Percentiles rank a stretch among this genome's conserved stretches.
These are phyloP conservation scores for Pisolithus sp. DNA, from an alignment of 768 basidiomycete species.

Conservation along the genomic window DNA sequence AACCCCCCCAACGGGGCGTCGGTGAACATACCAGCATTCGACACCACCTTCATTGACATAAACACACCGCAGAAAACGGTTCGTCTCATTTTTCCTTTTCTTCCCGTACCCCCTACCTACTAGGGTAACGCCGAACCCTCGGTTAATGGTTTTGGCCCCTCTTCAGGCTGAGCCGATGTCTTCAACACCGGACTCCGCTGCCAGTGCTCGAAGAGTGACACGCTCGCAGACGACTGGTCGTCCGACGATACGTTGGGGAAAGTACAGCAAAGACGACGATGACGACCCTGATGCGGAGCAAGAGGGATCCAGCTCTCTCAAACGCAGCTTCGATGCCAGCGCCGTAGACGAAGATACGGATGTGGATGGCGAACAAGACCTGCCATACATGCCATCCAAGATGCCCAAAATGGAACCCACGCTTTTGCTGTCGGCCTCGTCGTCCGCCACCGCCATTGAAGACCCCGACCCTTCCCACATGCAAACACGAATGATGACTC, in stretches of 20 bases:
- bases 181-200: conserved; percentile 20
- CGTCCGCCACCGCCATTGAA: conserved; percentile 25
- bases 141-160: conserved; percentile 16
- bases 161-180: conserved; percentile 15
- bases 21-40: conserved; percentile 8
- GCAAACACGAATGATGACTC: conserved; percentile 3
- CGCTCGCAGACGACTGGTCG: conserved; percentile 31
- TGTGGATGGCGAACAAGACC: conserved; percentile 21
- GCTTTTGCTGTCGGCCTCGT: conserved; percentile 20
- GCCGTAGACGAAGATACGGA: conserved; percentile 31
- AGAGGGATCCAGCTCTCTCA: conserved; percentile 19
- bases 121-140: conserved; percentile 22
- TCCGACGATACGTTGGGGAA: conserved; percentile 29
- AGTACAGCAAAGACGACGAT: conserved; percentile 25
- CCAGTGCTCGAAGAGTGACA: conserved; percentile 23
- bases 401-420: conserved; percentile 23
- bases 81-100: conserved; percentile 23
- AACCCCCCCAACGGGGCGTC: conserved; percentile 13
- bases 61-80: conserved; percentile 24
- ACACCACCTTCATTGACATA: conserved; percentile 22
- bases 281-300: conserved; percentile 22
- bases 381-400: conserved; percentile 17
- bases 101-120: conserved; percentile 23
- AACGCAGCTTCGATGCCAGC: conserved; percentile 29
- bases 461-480: conserved; percentile 9